Evolutionary conservation across 179 eudicot species (phyloP), one percentile per base, ranked within the genome.

Genomic region (Silene coronaria): DNA sequence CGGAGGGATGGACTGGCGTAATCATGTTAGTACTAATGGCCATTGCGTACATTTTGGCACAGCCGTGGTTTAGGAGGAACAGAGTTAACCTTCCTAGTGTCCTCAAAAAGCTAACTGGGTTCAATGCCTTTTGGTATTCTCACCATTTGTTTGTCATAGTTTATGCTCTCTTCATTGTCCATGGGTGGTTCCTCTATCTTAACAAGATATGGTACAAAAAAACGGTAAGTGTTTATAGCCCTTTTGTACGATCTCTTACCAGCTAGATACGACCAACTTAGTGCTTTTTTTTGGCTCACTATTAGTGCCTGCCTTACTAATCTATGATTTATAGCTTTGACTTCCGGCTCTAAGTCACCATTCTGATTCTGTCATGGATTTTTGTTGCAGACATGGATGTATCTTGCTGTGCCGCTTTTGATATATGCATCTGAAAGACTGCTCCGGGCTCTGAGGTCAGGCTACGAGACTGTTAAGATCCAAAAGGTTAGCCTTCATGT

Each of bases 331-430:
- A 0, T 38, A 9, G 11, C 45, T 38, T 38, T 0, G 38, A 6
- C 38, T 34, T 71, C 30, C 42, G 42, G 9, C 42, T 36, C 2
- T 38, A 38, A 38, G 45, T 38, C 45, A 38, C 45, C 45, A 6
- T 6, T n/a, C n/a, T n/a, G n/a, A 14, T 42, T 22, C 24, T 42
- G 22, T 38, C 4, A 17, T 55, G 3, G 65, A 22, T 3, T 36
- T 46, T 34, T 34, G 70, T 5, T 78, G 75, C 74, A 87, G 88
- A 85, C 90, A 74, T 85, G 88, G 87, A 85, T 87, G 90, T 87
- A 87, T 77, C 79, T 87, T 0, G 80, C 85, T 16, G 88, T 84
- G 17, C 88, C 85, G 3, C 34, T 87, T 64, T 24, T 65, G 23
- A 74, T 82, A 13, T 86, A 79, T 34, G 81, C 78, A 4, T 72